Evolutionary conservation across 345 rosid species (phyloP).

Genomic region (Gossypium thurberi): DNA sequence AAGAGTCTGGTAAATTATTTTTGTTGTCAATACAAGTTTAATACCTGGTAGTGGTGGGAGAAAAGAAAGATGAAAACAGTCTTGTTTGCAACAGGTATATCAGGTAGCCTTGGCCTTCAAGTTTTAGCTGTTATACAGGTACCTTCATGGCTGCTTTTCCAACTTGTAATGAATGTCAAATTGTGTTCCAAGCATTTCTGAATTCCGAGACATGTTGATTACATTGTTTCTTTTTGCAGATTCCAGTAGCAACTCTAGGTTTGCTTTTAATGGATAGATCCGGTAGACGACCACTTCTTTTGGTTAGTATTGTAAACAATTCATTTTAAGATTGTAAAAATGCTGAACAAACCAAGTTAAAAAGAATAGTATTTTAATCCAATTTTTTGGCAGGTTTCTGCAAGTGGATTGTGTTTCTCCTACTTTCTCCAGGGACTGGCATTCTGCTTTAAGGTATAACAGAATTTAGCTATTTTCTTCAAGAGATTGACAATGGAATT

Average conservation of each 20-base stretch:
- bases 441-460: no score
- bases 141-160: not conserved
- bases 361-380: not conserved
- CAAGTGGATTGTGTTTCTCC: no score
- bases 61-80: no score
- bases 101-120: constrained; percentile 38
- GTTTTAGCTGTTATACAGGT: constrained; percentile 39
- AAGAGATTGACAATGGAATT: not conserved
- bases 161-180: not conserved
- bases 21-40: no score
- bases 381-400: no score
- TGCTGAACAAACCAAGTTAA: not conserved
- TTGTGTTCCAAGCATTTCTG: not conserved
- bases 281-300: constrained; percentile 48
- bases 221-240: constrained; percentile 17
- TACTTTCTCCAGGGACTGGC: no score
- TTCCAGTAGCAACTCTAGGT: constrained; percentile 24
- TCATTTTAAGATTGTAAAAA: not conserved
- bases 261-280: constrained; percentile 39
- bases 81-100: constrained; percentile 19
- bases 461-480: not conserved
- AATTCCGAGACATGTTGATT: not conserved
- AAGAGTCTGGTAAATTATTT: constrained; percentile 37
- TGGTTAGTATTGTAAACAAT: constrained; percentile 27
- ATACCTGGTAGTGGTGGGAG: no score